phyloP scores from a whole-genome alignment of 2,329 filamentous ascomycete genomes.

The Teratosphaeria epicoccoides region DNA sequence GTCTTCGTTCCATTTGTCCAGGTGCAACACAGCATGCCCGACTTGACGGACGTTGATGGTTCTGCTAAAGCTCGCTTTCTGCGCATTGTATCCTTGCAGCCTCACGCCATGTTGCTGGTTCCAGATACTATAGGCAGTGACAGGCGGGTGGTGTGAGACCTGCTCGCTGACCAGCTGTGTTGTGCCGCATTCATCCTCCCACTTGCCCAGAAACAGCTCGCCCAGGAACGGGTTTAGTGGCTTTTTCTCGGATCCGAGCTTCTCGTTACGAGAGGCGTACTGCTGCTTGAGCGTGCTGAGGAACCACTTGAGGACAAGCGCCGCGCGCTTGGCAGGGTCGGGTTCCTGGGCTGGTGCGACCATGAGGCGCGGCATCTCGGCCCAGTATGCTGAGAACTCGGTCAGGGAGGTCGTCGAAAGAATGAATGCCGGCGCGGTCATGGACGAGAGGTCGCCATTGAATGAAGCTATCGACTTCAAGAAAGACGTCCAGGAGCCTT shows the following conservation, averaged over 20 bases:
- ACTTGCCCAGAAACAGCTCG: slow-evolving; percentile 85
- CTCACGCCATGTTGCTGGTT: slow-evolving; percentile 73
- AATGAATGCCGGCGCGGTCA: slow-evolving; percentile 47
- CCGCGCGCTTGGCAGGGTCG: slow-evolving; percentile 69
- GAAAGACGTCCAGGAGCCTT: slow-evolving; percentile 40
- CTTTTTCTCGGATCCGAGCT: slow-evolving; percentile 88
- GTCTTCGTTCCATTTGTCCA: slow-evolving; percentile 57
- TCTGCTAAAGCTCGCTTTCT: slow-evolving; percentile 87
- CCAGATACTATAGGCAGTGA: slow-evolving; percentile 86
- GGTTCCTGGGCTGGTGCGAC: slow-evolving; percentile 70
- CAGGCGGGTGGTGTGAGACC: slow-evolving; percentile 91
- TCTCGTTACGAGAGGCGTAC: slow-evolving; percentile 64
- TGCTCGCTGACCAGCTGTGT: slow-evolving; percentile 88
- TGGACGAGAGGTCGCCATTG: slow-evolving; percentile 46
- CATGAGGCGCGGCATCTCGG: slow-evolving; percentile 54
- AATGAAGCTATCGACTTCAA: slow-evolving; percentile 45
- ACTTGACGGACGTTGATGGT: slow-evolving; percentile 77
- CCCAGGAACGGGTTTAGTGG: slow-evolving; percentile 92
- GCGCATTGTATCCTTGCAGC: slow-evolving; percentile 79
- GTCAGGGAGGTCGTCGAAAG: slow-evolving; percentile 45
- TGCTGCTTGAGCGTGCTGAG: slow-evolving; percentile 85
- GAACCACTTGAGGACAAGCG: slow-evolving; percentile 95
- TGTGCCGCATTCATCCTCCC: slow-evolving; percentile 70
- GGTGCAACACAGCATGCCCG: slow-evolving; percentile 72
- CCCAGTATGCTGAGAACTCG: slow-evolving; percentile 48